These are phyloP conservation scores for Trichosporon asahii DNA, from an alignment of 1,284 basidiomycete genomes.

Conservation along the genomic window DNA sequence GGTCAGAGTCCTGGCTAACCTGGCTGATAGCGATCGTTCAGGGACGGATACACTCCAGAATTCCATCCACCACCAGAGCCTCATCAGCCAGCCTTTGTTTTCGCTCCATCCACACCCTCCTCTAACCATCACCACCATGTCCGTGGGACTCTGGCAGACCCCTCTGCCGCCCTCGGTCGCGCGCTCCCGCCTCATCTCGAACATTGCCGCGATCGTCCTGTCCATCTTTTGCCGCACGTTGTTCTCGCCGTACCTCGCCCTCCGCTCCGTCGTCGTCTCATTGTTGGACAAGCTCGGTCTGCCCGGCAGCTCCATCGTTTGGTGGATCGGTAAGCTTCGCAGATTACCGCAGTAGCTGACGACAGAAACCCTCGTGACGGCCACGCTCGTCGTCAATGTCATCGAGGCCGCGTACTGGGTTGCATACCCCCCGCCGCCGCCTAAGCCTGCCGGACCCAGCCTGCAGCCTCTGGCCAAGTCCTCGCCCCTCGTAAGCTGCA, in stretches of 20 bases:
- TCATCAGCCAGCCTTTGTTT: not conserved
- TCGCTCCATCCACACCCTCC: not conserved
- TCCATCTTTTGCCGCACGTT: slow-evolving; percentile 25
- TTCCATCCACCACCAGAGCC: not conserved
- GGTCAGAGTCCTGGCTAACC: not conserved
- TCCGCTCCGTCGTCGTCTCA: slow-evolving; percentile 28
- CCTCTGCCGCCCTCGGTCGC: slow-evolving; percentile 33
- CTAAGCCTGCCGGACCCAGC: slow-evolving; percentile 14
- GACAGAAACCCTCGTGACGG: slow-evolving; percentile 31
- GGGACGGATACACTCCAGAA: slow-evolving; percentile 6
- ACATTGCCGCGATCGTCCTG: slow-evolving; percentile 38
- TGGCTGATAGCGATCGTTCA: not conserved
- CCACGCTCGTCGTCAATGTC: slow-evolving; percentile 34
- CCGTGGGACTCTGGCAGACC: slow-evolving; percentile 8
- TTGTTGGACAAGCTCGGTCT: slow-evolving; percentile 25
- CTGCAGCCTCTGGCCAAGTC: slow-evolving; percentile 29
- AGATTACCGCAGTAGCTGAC: slow-evolving; percentile 12
- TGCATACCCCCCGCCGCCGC: slow-evolving; percentile 38
- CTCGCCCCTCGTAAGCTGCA: slow-evolving; percentile 41
- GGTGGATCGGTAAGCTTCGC: slow-evolving; percentile 25
- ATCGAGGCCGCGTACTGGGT: slow-evolving; percentile 35
- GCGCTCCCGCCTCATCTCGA: slow-evolving; percentile 38
- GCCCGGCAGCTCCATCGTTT: slow-evolving; percentile 1
- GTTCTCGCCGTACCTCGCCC: slow-evolving; percentile 38
- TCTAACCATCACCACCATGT: not conserved